Evolutionary conservation across 352 stramenopile genomes (phyloP), one percentile per base, ranked within the genome.

Genomic region (Phytophthora pistaciae): DNA sequence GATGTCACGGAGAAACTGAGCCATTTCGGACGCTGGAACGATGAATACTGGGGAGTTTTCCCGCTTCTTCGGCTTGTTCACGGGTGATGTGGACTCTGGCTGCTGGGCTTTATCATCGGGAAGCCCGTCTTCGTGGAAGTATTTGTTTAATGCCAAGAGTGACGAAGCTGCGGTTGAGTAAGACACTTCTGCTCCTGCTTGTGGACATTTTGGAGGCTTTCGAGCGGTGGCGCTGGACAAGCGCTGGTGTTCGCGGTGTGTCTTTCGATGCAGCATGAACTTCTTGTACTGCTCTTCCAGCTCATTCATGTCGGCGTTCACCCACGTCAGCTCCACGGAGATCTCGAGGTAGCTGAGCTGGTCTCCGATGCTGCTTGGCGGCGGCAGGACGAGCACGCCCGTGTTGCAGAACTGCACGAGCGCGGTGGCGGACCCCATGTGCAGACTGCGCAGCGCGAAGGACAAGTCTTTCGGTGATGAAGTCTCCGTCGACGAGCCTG

Each of bases 221-320:
- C n/a, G 50, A 54, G 44, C 7, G 29, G 40, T 23, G 21, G 27
- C n/a, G 36, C 53, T 67, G 8, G 52, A n/a, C 27, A 61, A 5
- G 54, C 36, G 57, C 46, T 75, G 56, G 14, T 79, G 27, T 23
- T 78, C 64, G 5, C 79, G 55, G 25, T 78, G 78, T 23, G 59
- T 74, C 23, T 77, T 78, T 36, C 79, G 74, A 6, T 80, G 58
- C 2, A 64, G 31, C n/a, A 91, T 62, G 38, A 91, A 81, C 11
- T 50, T 65, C 16, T 80, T 77, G 36, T 87, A 85, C 20, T 91
- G 75, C 16, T 58, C 27, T 20, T 87, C 75, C 31, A 91, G 77
- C 16, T 74, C 52, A 23, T 69, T 56, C 16, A 84, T 75, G 42
- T 91, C 79, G 7, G 68, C 40, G 3, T 83, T 70, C 16, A 88